Base-by-base conservation (phyloP, 2,329 filamentous ascomycete genomes). In the Hirsutella rhossiliensis region DNA sequence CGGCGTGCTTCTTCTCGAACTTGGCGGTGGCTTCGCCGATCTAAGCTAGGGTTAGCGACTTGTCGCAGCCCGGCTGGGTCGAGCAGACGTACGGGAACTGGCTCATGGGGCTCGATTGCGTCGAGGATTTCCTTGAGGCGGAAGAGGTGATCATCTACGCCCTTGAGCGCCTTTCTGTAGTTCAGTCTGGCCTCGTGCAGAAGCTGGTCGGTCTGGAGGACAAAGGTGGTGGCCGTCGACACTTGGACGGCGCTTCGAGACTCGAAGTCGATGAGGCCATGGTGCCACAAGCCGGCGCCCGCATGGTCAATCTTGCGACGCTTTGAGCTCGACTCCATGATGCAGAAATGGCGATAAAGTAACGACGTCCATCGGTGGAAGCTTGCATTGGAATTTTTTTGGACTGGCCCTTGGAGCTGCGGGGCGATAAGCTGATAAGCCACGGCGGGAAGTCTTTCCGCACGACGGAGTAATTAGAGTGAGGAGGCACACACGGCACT, bases 21-120 rank as follows among this genome's bases (percentile, higher is more conserved):
- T 74, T 76, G 56, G 80, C 69, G 0, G 69, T 70, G 9, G 86
- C 87, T 53, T 92, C 79, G 30, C 64, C 53, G 43, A 92, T 73
- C 83, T 87, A 15, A 13, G 28, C 30, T 5, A 8, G 13, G 11
- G 15, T 59, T 49, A 55, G 50, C 42, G 31, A 31, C 23, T 4
- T 13, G 11, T 15, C 7, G 17, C 12, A 17, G 20, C 37, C 7
- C 29, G 40, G 30, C 34, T 1, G 13, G 3, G 29, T n/a, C 15
- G 40, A 15, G 1, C 5, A 28, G 30, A 43, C 73, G 47, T 60
- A 80, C 76, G 44, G 69, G 67, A 43, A 70, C 44, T 13, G 73
- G 61, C 1, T 67, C 71, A 45, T 76, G 74, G 2, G 68, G 50
- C 34, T 68, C 61, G 3, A 75, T 67, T 4, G 62, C 60, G 43